A percentile compares a stretch with the other conserved stretches of the same genome.
These are phyloP conservation scores for Endogone sp. DNA, from an alignment of 192 early-diverging fungal genomes.

Conservation along the genomic window DNA sequence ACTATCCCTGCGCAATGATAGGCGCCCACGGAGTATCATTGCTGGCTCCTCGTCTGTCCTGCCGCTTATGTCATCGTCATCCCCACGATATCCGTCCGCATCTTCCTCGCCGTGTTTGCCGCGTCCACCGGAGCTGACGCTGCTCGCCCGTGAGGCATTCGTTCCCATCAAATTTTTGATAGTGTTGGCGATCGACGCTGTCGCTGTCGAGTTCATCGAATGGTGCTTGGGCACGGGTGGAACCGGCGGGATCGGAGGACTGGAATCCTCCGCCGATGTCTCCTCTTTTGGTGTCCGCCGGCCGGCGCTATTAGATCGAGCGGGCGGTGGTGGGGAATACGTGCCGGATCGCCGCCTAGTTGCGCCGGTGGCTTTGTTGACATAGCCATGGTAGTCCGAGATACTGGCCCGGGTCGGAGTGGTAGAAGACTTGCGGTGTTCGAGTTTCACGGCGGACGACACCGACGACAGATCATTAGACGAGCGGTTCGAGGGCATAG, in stretches of 20 bases:
- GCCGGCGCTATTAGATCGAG: not conserved
- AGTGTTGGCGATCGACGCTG: not conserved
- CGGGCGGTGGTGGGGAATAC: not conserved
- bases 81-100: not conserved
- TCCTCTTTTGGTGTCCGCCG: not conserved
- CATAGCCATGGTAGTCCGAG: conserved; percentile 1
- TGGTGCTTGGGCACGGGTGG: conserved; percentile 26
- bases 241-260: conserved; percentile 16
- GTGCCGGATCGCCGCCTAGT: not conserved
- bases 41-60: not conserved
- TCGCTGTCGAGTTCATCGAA: conserved; percentile 6
- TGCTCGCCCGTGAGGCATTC: not conserved
- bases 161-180: conserved; percentile 1
- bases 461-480: not conserved
- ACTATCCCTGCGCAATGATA: not conserved
- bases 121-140: not conserved
- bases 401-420: not conserved
- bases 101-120: not conserved
- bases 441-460: not conserved
- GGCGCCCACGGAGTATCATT: too few species aligned
- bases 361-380: not conserved
- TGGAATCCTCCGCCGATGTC: not conserved
- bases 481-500: not conserved
- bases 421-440: not conserved
- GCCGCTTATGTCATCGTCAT: not conserved